A percentile compares a stretch with the other conserved stretches of the same genome.
Evolutionary conservation across 495 filamentous ascomycete genomes (phyloP).

Genomic region (Penicillium pancosmium): DNA sequence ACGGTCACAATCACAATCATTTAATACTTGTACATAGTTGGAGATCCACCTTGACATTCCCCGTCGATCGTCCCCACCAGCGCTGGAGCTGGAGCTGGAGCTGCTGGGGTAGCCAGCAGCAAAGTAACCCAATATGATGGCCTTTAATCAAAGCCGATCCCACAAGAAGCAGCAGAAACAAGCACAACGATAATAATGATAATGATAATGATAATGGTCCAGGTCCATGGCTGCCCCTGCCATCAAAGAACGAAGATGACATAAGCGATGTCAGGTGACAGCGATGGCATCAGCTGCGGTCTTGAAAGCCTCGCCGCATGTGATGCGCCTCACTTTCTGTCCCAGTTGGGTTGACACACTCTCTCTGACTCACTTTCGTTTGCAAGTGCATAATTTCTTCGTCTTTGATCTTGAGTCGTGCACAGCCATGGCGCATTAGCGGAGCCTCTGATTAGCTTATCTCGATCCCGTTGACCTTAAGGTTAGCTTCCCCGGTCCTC

Average conservation of each 20-base stretch:
- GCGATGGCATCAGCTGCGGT: slow-evolving; percentile 15
- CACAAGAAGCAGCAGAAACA: neutral
- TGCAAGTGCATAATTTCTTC: neutral
- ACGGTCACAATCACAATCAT: neutral
- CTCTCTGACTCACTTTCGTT: neutral
- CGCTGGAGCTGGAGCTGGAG: neutral
- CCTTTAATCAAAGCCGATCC: neutral
- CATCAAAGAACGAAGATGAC: slow-evolving; percentile 1
- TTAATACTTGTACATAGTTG: neutral
- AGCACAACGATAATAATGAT: too few species aligned
- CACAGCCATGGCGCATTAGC: neutral
- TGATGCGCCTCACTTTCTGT: slow-evolving; percentile 15
- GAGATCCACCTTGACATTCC: neutral
- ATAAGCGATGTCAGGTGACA: slow-evolving; percentile 15
- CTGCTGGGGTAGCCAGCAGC: too few species aligned
- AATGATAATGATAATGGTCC: too few species aligned
- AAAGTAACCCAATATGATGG: neutral
- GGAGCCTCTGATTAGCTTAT: slow-evolving; percentile 22
- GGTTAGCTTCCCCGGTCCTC: slow-evolving; percentile 1
- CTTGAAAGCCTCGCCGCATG: slow-evolving; percentile 7
- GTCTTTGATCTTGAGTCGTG: neutral
- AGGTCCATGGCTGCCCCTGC: too few species aligned
- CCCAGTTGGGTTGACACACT: neutral
- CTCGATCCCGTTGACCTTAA: slow-evolving; percentile 17
- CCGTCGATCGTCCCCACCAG: slow-evolving; percentile 2